These are phyloP conservation scores for Trametes sanguinea DNA, from an alignment of 768 basidiomycete genomes.

Conservation along the genomic window DNA sequence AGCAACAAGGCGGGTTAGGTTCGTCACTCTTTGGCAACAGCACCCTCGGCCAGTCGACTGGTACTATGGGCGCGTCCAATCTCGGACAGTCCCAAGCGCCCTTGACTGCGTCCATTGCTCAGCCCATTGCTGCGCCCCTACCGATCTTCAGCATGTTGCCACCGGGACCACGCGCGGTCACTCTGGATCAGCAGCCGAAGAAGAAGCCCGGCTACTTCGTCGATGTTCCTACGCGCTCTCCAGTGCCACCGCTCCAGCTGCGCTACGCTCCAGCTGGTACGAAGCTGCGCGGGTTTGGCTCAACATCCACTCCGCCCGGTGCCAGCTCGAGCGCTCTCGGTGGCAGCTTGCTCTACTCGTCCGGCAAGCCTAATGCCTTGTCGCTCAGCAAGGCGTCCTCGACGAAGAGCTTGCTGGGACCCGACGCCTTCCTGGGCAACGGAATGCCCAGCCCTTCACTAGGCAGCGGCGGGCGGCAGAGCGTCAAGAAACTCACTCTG, in stretches of 20 bases:
- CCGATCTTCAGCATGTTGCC: conserved; percentile 78
- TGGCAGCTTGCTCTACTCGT: conserved; percentile 48
- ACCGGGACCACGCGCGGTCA: conserved; percentile 63
- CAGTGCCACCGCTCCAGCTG: conserved; percentile 62
- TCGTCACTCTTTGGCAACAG: conserved; percentile 37
- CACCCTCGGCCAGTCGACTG: conserved; percentile 30
- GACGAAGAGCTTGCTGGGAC: conserved; percentile 39
- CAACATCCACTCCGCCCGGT: conserved; percentile 43
- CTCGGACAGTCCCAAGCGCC: conserved; percentile 46
- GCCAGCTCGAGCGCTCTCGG: conserved; percentile 39
- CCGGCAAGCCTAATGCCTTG: conserved; percentile 58
- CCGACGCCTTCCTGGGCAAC: conserved; percentile 64
- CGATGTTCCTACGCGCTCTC: conserved; percentile 74
- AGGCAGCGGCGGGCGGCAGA: conserved; percentile 70
- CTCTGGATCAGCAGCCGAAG: conserved; percentile 62
- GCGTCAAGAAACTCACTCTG: conserved; percentile 90
- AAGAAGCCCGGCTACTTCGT: conserved; percentile 78
- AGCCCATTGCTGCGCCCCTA: conserved; percentile 73
- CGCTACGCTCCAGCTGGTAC: conserved; percentile 65
- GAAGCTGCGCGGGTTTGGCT: conserved; percentile 72
- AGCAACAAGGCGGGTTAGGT: conserved; percentile 37
- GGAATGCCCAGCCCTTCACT: conserved; percentile 60
- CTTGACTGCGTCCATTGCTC: conserved; percentile 84
- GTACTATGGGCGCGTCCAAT: conserved; percentile 42
- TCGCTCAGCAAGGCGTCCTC: conserved; percentile 50